Evolutionary conservation across 108 stramenopile genomes (phyloP).

Genomic region (Schizochytrium sp.): DNA sequence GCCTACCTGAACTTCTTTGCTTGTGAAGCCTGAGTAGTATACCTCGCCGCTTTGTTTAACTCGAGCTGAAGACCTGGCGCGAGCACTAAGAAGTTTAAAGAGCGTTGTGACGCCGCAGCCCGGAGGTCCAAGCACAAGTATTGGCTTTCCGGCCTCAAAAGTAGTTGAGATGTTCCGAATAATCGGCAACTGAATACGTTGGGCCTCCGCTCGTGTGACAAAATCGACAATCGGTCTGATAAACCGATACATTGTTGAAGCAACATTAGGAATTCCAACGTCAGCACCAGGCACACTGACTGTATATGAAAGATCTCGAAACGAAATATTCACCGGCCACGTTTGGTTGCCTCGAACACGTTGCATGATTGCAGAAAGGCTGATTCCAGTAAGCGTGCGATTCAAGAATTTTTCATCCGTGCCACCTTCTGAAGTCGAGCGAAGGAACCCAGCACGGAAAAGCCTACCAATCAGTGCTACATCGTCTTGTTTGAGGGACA

Average conservation of each 20-base stretch:
- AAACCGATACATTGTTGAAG: neutral
- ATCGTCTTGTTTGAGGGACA: neutral
- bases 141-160: no score
- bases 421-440: neutral
- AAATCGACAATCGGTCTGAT: neutral
- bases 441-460: neutral
- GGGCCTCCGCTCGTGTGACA: neutral
- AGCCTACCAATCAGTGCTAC: neutral
- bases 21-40: slow-evolving; percentile 33
- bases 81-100: neutral
- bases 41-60: neutral
- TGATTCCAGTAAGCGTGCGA: neutral
- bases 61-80: neutral
- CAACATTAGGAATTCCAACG: slow-evolving; percentile 44
- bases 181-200: no score
- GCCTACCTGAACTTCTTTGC: neutral
- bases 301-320: slow-evolving; percentile 17
- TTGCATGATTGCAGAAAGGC: neutral
- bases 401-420: neutral
- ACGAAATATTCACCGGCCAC: slow-evolving; percentile 52
- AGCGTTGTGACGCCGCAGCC: neutral
- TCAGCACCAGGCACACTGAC: neutral
- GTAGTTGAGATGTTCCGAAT: no score
- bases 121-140: no score
- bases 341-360: neutral